Percentiles rank a stretch among this genome's conserved stretches.
These are phyloP conservation scores for Inga oerstediana DNA, from an alignment of 306 rosid genomes.

Conservation along the genomic window DNA sequence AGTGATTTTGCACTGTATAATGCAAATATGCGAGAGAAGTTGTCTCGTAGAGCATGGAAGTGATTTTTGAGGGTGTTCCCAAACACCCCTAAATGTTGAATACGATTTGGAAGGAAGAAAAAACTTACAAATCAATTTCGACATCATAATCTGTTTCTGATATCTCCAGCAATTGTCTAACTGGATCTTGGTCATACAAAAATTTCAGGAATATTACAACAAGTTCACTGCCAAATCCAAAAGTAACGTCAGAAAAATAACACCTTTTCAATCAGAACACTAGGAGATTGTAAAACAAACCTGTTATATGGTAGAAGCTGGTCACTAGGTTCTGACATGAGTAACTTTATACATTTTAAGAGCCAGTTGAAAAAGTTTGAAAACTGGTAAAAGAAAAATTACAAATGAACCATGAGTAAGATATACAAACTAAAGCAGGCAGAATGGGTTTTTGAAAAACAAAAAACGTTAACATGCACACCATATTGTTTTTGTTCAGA, in stretches of 20 bases:
- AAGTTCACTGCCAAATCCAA: slow-evolving; percentile 82
- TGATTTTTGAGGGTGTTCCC: no score
- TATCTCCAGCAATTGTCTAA: slow-evolving; percentile 78
- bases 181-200: slow-evolving; percentile 92
- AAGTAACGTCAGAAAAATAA: slow-evolving; percentile 34
- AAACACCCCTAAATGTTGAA: neutral
- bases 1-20: no score
- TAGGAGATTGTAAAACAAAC: slow-evolving; percentile 44
- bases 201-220: slow-evolving; percentile 85
- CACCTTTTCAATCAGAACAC: slow-evolving; percentile 26
- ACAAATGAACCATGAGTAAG: slow-evolving; percentile 21
- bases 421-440: slow-evolving; percentile 4
- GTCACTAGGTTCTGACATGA: slow-evolving; percentile 93
- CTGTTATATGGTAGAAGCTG: slow-evolving; percentile 88
- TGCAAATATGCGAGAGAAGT: no score
- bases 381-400: slow-evolving; percentile 58
- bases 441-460: slow-evolving; percentile 8
- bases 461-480: neutral
- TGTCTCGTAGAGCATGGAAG: no score
- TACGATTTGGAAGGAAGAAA: neutral
- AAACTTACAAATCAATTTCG: slow-evolving; percentile 81
- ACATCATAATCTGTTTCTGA: slow-evolving; percentile 65
- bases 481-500: slow-evolving; percentile 20
- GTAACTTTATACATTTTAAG: slow-evolving; percentile 80
- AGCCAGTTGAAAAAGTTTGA: slow-evolving; percentile 99